Conservation (phyloP, 805 yeast species). For the Suhomyces prunicola region DNA sequence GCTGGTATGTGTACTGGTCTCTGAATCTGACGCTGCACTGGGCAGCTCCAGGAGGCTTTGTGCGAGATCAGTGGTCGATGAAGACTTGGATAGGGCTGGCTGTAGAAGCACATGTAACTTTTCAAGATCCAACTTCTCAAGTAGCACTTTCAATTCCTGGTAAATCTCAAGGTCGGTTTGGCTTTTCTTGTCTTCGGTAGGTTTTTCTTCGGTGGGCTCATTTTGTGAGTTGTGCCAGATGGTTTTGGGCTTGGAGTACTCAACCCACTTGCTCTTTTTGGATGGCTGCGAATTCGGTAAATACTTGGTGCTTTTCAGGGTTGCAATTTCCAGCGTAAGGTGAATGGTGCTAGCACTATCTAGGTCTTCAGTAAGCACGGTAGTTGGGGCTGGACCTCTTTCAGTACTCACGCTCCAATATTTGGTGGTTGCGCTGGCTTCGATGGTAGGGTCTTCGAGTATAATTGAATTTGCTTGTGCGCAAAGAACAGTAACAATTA, state of each 20-base stretch:
- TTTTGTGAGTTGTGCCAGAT: constrained; percentile 6
- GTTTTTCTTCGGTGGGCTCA: neutral
- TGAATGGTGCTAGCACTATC: neutral
- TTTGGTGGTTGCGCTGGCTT: neutral
- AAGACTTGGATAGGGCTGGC: neutral
- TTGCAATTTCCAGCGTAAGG: neutral
- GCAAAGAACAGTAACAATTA: neutral
- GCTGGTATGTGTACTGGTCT: neutral
- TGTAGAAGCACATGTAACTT: neutral
- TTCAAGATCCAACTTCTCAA: neutral
- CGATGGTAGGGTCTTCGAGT: neutral
- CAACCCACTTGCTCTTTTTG: neutral
- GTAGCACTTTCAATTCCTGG: neutral
- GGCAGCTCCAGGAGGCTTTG: neutral
- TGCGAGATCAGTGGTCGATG: neutral
- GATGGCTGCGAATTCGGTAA: neutral
- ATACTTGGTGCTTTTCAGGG: neutral
- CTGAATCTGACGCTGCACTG: neutral
- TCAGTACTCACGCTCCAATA: neutral
- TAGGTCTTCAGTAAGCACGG: neutral
- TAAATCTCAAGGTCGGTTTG: neutral
- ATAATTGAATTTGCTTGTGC: neutral
- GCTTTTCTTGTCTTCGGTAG: neutral
- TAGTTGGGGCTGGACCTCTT: neutral
- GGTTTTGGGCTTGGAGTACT: constrained; percentile 8